Evolutionary conservation across 768 basidiomycete genomes (phyloP), one percentile per base, ranked within the genome.

Genomic region (Leccinum aurantiacum): DNA sequence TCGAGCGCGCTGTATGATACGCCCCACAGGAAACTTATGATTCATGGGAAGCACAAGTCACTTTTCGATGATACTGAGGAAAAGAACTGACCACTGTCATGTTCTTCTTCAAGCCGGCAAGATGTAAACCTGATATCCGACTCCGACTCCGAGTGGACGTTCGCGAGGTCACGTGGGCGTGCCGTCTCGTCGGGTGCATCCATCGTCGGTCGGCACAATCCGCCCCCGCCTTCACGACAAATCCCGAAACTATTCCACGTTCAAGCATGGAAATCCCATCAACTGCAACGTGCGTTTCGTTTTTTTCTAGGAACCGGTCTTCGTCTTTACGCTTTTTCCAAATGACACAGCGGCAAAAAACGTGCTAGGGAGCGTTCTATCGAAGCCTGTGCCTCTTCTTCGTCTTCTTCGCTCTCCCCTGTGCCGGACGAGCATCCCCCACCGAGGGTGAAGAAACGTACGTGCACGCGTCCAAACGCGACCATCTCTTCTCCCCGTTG

Each of bases 361-460:
- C 76, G 82, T 61, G 77, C 77, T 1, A 65, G 73, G 47, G 73
- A 75, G n/a, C 37, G 59, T 9, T 2, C 52, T 17, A n/a, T 24
- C 33, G 33, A 1, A n/a, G 19, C 47, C 46, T 27, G 58, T 57
- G 25, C 58, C 67, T 52, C 61, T 73, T 46, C 72, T 6, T 74
- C 37, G 1, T 76, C 72, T 6, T 74, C 72, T 6, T 76, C 77
- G 14, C 66, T 77, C 44, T 77, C 76, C n/a, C 70, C 77, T 37
- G 58, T 63, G 25, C 69, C 69, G 5, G 63, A 76, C 6, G 73
- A 76, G 35, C 67, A 71, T 11, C 57, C 44, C 35, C 47, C 68
- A 17, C 73, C 75, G 37, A 78, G 72, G 24, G 67, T 74, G 17
- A 86, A 84, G 76, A 82, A 83, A 77, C 72, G 84, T 83, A 67